A percentile compares a stretch with the other conserved stretches of the same genome.
These are phyloP conservation scores for Mycena galopus DNA, from an alignment of 768 basidiomycete species.

Conservation along the genomic window DNA sequence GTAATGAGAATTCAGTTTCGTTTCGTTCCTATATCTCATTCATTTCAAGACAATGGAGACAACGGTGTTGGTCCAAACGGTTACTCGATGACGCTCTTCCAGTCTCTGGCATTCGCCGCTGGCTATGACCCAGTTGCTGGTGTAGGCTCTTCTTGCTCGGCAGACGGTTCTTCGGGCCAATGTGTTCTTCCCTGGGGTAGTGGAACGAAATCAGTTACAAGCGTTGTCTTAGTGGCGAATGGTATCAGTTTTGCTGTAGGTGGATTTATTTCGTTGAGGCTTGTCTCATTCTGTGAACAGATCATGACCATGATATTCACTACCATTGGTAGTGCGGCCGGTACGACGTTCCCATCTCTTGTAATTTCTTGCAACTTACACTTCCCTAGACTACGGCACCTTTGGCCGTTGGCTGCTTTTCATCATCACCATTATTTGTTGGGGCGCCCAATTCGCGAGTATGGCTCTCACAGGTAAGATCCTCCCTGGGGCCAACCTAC, in stretches of 20 bases:
- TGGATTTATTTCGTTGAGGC: constrained; percentile 14
- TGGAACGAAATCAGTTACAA: constrained; percentile 80
- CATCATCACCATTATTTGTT: constrained; percentile 77
- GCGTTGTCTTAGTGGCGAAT: constrained; percentile 82
- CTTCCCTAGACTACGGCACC: constrained; percentile 64
- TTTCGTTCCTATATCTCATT: neutral
- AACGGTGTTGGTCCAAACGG: constrained; percentile 75
- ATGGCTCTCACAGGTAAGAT: constrained; percentile 77
- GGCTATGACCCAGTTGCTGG: constrained; percentile 81
- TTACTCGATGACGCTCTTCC: constrained; percentile 83
- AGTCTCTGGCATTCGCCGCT: constrained; percentile 76
- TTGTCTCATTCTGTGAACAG: constrained; percentile 45
- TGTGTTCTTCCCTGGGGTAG: constrained; percentile 85
- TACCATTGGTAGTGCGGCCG: constrained; percentile 80
- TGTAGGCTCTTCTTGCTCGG: constrained; percentile 76
- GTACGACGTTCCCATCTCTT: neutral
- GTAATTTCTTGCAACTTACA: neutral
- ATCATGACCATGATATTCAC: constrained; percentile 88
- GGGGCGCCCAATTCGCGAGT: constrained; percentile 84
- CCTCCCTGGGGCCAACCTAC: neutral
- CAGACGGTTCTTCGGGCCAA: constrained; percentile 69
- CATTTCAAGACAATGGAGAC: constrained; percentile 59
- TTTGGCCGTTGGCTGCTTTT: constrained; percentile 88
- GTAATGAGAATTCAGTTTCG: neutral
- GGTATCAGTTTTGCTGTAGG: constrained; percentile 81